Evolutionary conservation across 331 rosid species (phyloP), one percentile per base, ranked within the genome.

Genomic region (Ulmus americana): DNA sequence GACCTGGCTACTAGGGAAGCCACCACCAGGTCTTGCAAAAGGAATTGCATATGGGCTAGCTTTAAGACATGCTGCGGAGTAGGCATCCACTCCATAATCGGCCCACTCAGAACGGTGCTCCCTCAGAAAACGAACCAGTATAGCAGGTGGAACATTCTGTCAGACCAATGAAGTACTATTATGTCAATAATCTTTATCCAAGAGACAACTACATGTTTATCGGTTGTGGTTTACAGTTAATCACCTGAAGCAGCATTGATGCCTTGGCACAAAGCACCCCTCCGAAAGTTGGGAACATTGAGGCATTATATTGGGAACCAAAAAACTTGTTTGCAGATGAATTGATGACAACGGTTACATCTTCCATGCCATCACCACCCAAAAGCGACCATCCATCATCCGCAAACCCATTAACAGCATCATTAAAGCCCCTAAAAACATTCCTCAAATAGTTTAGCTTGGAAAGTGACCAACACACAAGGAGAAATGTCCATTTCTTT

Each of bases 91-190:
- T 12, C 98, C 96, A 69, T 85, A 83, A 73, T 92, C 98, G 22
- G 98, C 96, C 98, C 98, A 92, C 60, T 92, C 98, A 0, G 98
- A 85, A 0, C 98, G 89, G 70, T 92, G 98, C 83, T 92, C 98
- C 78, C 98, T 84, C 79, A 92, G 72, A 64, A 88, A 92, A 6
- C 94, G 95, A 70, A 92, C 94, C 66, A 92, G 96, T 78, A 92
- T 73, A 47, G 98, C 95, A 67, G 98, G 98, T 48, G 98, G 98
- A 57, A 92, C 98, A 77, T 88, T 82, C 98, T 89, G 83, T 51
- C 49, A 1, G 49, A 10, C 13, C 49, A 44, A 75, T 45, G 15
- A 54, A 51, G 16, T 38, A 35, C 14, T 20, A 67, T 10, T 5
- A 14, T 40, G 45, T 7, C 40, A 39, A 46, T 0, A 6, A 71